These are phyloP conservation scores for Eucalyptus regnans DNA, from an alignment of 345 rosid genomes.

Conservation along the genomic window DNA sequence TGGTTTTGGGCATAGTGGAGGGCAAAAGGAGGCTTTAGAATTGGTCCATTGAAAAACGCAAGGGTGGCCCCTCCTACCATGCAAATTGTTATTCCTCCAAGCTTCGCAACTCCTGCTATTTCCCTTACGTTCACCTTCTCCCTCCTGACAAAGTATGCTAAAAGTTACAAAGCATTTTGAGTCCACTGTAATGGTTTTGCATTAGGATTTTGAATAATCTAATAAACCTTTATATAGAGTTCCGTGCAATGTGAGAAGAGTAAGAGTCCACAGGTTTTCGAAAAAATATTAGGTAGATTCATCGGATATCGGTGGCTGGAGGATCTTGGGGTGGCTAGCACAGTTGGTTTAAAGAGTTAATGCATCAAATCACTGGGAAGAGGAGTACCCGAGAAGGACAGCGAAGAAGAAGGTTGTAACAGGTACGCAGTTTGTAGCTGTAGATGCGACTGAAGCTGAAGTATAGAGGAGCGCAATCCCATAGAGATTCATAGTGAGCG, in stretches of 20 bases:
- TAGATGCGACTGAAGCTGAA: slow-evolving; percentile 4
- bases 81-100: slow-evolving; percentile 2
- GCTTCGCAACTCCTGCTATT: slow-evolving; percentile 3
- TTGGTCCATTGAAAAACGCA: slow-evolving; percentile 5
- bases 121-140: slow-evolving; percentile 6
- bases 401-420: slow-evolving; percentile 2
- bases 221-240: not conserved
- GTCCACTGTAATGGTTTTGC: not conserved
- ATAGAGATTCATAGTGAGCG: not conserved
- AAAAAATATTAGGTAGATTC: not conserved
- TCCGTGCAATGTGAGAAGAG: no score
- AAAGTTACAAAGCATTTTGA: not conserved
- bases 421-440: not conserved
- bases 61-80: not conserved
- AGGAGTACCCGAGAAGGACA: slow-evolving; percentile 1
- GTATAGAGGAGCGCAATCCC: slow-evolving; percentile 1
- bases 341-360: not conserved
- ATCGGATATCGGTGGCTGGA: not conserved
- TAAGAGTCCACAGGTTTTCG: no score
- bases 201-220: not conserved
- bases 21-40: not conserved
- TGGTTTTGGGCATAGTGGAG: not conserved
- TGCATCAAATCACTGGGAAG: not conserved
- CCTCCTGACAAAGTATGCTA: not conserved
- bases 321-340: not conserved